Evolutionary conservation across 1,284 basidiomycete genomes (phyloP), one percentile per base, ranked within the genome.

Genomic region (Ustilago trichophora): DNA sequence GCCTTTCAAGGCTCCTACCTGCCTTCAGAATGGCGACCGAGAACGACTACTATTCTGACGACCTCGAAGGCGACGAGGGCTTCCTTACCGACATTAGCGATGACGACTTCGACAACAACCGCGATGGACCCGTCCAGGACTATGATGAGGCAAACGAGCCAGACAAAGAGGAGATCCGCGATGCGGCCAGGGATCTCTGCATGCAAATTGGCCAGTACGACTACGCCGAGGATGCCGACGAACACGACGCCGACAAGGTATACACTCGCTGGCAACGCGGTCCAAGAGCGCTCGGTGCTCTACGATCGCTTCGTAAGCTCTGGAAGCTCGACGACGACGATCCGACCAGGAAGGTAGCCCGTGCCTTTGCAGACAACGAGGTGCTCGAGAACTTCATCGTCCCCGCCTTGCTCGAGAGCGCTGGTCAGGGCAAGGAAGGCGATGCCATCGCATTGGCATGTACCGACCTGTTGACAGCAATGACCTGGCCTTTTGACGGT

Each of bases 401-500:
- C 4, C 80, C 78, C 5, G 76, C 80, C 24, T 62, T 81, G 25
- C 68, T 81, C 13, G 72, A 78, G 38, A 70, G 70, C 13, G 80
- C 73, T 0, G 76, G 77, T 37, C 58, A 54, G 18, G 76, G 70
- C 26, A 52, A 37, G 33, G 60, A 64, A 29, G 60, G 60, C n/a
- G 60, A 64, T 33, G 60, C 77, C 29, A 78, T 80, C 45, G 78
- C 80, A 3, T 53, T 81, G 2, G 80, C 80, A 6, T 79, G 77
- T 40, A 75, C 73, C 24, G 80, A 81, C 38, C 58, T 81, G n/a
- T 60, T 81, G 41, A 81, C 77, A 7, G 74, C 78, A 2, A 57
- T 81, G 40, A 81, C 80, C 0, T 81, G 80, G 80, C 80, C 80
- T 2, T 70, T 81, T 13, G 77, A 80, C 51, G 71, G 67, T 11